These are phyloP conservation scores for Camellia lanceoleosa DNA, from an alignment of 148 eudicot genomes.

Conservation along the genomic window DNA sequence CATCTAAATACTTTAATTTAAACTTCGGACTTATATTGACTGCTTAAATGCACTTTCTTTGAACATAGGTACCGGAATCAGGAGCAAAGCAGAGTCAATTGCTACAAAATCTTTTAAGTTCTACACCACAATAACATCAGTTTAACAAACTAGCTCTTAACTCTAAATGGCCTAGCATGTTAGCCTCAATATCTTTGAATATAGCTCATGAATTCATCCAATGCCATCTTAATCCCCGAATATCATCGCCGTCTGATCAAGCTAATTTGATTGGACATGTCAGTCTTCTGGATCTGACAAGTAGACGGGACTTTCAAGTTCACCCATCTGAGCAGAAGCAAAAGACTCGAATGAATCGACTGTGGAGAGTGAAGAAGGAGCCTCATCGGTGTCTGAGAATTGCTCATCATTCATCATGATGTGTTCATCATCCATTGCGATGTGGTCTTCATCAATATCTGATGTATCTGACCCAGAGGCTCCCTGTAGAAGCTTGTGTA, in stretches of 20 bases:
- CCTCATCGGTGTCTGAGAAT: constrained; percentile 65
- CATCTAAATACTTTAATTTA: no score
- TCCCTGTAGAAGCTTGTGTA: constrained; percentile 66
- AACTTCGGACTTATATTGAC: no score
- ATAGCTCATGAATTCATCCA: background rate
- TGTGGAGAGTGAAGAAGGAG: constrained; percentile 70
- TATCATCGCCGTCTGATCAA: background rate
- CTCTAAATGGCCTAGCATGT: background rate
- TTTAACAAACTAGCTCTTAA: no score
- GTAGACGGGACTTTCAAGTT: constrained; percentile 51
- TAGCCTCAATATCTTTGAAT: background rate
- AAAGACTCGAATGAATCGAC: constrained; percentile 72
- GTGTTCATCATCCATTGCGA: constrained; percentile 46
- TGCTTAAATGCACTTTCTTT: no score
- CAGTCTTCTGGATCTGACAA: constrained; percentile 45
- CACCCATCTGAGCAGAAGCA: constrained; percentile 86
- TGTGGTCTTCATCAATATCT: constrained; percentile 67
- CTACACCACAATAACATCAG: no score
- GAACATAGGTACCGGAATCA: no score
- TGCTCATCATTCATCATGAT: constrained; percentile 45
- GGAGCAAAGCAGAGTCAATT: no score
- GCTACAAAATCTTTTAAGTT: no score
- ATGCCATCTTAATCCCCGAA: background rate
- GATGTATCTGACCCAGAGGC: constrained; percentile 78
- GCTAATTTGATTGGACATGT: background rate